Evolutionary conservation across 176 grass and related monocot genomes (phyloP), one percentile per base, ranked within the genome.

Genomic region (Eleusine coracana): DNA sequence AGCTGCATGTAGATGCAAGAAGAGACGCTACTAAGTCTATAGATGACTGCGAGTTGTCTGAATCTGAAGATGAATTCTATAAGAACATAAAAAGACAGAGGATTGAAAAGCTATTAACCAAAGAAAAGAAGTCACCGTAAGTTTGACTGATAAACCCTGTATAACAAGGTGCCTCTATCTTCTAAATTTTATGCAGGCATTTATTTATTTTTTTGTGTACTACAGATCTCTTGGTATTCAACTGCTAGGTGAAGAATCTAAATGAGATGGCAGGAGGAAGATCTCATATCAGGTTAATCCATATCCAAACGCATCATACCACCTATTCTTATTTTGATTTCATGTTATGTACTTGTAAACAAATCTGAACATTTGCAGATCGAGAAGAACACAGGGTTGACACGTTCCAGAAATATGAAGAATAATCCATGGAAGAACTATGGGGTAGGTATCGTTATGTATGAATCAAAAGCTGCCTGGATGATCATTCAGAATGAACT

Each of bases 351-450:
- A 31, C 66, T 37, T 37, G 80, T 80, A 70, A 81, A 39, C n/a
- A 82, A 42, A 69, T 67, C 1, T 7, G 40, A 34, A 34, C 31
- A 34, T 34, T 34, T 34, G 31, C 31, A 34, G 31, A 34, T 34
- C 31, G 31, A 34, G 31, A 34, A 34, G 31, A 34, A 34, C 2
- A 34, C 8, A 34, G 44, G 96, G 1, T 80, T 98, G 44, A 95
- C 96, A 63, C 90, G 92, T 20, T 66, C 81, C 10, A 86, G 92
- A 78, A 98, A 98, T 61, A 98, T 91, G 86, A 80, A 78, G 31
- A 98, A 95, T 78, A 98, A 93, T 85, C 92, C 96, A 3, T 80
- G 96, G 56, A 98, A 91, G 87, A 98, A 95, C 80, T 98, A 98
- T 87, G 91, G 84, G 90, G 90, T 97, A 92, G 78, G 38, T 75